Base-by-base conservation (phyloP, 225 moss, liverwort and hornwort species). In the Pseudoscleropodium purum region DNA sequence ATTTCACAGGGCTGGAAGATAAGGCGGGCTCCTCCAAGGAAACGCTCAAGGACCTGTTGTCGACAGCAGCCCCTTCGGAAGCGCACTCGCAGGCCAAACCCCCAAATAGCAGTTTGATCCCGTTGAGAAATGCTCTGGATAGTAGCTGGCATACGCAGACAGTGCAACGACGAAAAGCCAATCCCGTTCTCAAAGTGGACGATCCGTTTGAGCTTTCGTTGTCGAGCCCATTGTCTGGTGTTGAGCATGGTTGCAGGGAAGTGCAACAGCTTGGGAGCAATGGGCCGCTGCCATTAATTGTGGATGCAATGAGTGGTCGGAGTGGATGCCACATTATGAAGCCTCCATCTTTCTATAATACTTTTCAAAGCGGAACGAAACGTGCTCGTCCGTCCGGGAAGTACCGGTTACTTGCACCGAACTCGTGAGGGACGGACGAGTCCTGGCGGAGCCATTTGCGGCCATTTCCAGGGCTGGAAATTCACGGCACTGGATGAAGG, bases 141-240 rank as follows among this genome's bases (percentile, higher is more conserved):
- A 72, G 85, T 30, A 75, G 52, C 81, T 83, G 90, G 79, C 89
- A 75, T 27, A 77, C 81, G 24, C 87, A 43, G 59, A 54, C 68
- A 11, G 77, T 34, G 62, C 88, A 79, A 36, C 89, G 90, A 64
- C 86, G 86, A 79, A 81, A 62, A 87, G 65, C 85, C 41, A 80
- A 60, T 36, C 85, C 75, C 14, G 72, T 74, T 21, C 82, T 93
- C 51, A 87, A 85, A 62, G 85, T 93, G 72, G 91, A 92, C 26
- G 89, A 93, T 59, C 93, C 93, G 25, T 92, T 93, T 52, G 90
- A 93, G 81, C 93, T 93, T 47, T 92, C 93, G 11, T 57, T 93
- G 34, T 93, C 89, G 30, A 93, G 86, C 54, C 91, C 92, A 19
- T 84, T 93, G 39, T 90, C 89, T 19, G 89, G 92, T 45, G 86